A percentile compares a stretch with the other conserved stretches of the same genome.
These are phyloP conservation scores for Saksenaea vasiformis DNA, from an alignment of 371 early-diverging fungal species.

Conservation along the genomic window DNA sequence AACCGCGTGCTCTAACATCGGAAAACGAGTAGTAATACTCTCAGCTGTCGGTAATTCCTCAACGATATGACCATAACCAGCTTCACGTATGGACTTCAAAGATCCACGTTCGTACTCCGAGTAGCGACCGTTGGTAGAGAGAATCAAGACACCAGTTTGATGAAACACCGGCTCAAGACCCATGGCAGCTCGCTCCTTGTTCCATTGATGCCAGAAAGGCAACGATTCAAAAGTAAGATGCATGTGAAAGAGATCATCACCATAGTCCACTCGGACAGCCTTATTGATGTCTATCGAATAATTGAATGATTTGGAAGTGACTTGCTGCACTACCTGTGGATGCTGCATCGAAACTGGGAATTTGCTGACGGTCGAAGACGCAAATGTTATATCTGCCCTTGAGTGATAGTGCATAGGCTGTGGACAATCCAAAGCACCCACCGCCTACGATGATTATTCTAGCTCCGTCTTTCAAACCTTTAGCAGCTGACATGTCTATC, in stretches of 20 bases:
- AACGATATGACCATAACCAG: slow-evolving; percentile 36
- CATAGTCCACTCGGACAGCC: slow-evolving; percentile 55
- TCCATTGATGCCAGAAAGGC: slow-evolving; percentile 55
- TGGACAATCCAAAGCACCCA: slow-evolving; percentile 54
- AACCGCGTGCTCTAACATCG: slow-evolving; percentile 33
- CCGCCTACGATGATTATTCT: slow-evolving; percentile 55
- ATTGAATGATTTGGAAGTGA: not conserved
- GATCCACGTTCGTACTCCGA: slow-evolving; percentile 30
- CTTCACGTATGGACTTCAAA: slow-evolving; percentile 34
- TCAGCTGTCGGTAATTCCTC: slow-evolving; percentile 28
- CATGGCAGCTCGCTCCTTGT: slow-evolving; percentile 36
- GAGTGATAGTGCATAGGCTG: slow-evolving; percentile 42
- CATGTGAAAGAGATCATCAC: slow-evolving; percentile 35
- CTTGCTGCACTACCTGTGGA: slow-evolving; percentile 30
- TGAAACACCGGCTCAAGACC: slow-evolving; percentile 33
- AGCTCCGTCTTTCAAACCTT: slow-evolving; percentile 12
- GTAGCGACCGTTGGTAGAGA: slow-evolving; percentile 29
- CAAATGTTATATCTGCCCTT: slow-evolving; percentile 32
- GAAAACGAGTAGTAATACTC: slow-evolving; percentile 30
- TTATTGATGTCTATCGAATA: slow-evolving; percentile 52
- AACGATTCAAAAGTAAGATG: slow-evolving; percentile 42
- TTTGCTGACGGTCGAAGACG: slow-evolving; percentile 43
- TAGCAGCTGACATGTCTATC: not conserved
- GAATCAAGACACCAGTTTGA: slow-evolving; percentile 45
- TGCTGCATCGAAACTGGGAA: slow-evolving; percentile 50